Evolutionary conservation across 352 stramenopile genomes (phyloP), one percentile per base, ranked within the genome.

Genomic region (Phytophthora pinifolia): DNA sequence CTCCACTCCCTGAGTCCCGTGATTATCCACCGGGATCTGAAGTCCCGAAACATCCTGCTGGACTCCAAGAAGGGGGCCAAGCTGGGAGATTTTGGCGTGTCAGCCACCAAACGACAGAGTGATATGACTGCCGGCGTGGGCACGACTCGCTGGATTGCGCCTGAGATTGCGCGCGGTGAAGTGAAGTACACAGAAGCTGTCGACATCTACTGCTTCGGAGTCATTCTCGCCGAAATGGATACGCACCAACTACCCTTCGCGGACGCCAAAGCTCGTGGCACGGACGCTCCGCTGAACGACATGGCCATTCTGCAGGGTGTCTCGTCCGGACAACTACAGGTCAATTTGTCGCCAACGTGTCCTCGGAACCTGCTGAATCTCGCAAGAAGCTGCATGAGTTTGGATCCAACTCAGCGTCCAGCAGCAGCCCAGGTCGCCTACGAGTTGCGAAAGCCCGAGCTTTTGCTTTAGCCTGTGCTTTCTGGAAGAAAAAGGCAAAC

Each of bases 21-120:
- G 33, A 85, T 88, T 61, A 83, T 88, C 57, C 78, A 88, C 50
- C 75, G 78, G 29, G 78, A 88, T 54, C 72, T 88, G 49, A 86
- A 88, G 48, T 84, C 72, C n/a, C 76, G 78, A 48, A 89, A 89
- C 64, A 75, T 89, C 41, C 59, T 89, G 14, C 54, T 89, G 9
- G 74, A 86, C 53, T 67, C 66, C 6, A 76, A 73, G 51, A 85
- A 84, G 37, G 72, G 72, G 15, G 79, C 79, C 27, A 89, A 89
- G 47, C 58, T 89, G 13, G 74, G 64, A 41, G 79, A 89, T 60
- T 89, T 89, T 59, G 79, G 79, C 6, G 77, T 87, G 10, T 86
- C 79, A 20, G 66, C 74, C 4, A 65, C 70, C 25, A 84, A 86
- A 48, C 64, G 74, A 25, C 62, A 74, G 46, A 36, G 57, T 15